Percentiles rank a stretch among this genome's conserved stretches.
Conservation (phyloP, 257 asterid species). For the Solanum paucissectum region DNA sequence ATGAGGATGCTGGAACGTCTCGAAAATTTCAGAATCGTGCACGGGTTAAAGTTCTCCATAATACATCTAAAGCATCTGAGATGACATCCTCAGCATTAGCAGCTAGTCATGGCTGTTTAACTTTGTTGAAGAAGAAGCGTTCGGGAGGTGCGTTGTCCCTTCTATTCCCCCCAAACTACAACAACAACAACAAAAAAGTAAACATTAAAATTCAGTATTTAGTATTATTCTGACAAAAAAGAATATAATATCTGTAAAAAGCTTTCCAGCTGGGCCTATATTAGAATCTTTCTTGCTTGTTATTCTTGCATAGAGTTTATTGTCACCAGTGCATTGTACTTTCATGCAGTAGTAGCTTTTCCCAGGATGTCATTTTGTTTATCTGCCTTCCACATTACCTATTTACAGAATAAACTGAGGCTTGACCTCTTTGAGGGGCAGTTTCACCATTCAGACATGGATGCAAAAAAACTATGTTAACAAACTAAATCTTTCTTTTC, state of each 20-base stretch:
- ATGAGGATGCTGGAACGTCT: conserved; percentile 75
- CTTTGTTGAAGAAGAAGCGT: conserved; percentile 73
- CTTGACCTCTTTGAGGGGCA: background rate
- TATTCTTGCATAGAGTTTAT: background rate
- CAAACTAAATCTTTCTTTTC: background rate
- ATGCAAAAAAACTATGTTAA: background rate
- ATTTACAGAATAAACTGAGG: background rate
- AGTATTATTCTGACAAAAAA: background rate
- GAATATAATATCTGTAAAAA: background rate
- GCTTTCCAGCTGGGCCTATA: background rate
- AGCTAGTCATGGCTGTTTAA: conserved; percentile 42
- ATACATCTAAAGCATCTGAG: conserved; percentile 40
- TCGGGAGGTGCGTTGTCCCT: conserved; percentile 58
- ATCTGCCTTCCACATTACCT: background rate
- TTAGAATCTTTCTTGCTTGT: background rate
- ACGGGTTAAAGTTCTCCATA: conserved; percentile 52
- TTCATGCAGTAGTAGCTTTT: background rate
- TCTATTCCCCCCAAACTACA: background rate
- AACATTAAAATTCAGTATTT: background rate
- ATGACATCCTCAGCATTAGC: conserved; percentile 35
- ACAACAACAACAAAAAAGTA: background rate
- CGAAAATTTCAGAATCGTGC: conserved; percentile 68
- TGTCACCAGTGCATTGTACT: background rate
- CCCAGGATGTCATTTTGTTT: background rate
- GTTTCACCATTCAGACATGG: background rate